Base-by-base conservation (phyloP, 2,329 filamentous ascomycete species). In the Pseudopyricularia javanii region DNA sequence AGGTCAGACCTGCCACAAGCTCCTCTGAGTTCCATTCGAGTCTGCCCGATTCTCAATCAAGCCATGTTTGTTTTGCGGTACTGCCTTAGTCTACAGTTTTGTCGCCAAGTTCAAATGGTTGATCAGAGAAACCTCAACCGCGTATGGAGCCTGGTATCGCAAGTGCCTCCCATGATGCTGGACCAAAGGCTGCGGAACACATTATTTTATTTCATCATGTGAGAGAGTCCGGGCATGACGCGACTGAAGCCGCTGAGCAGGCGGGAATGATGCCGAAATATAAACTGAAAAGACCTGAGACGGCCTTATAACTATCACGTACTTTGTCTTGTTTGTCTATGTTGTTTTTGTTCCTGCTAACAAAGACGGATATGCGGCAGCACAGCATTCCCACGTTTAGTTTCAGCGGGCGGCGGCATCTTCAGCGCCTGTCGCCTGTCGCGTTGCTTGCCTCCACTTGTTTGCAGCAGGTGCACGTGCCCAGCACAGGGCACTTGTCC, bases 261-360 rank as follows among this genome's bases (percentile, higher is more conserved):
- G 66, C 64, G 57, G 40, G 71, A 56, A 65, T 79, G 73, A 79
- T 66, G 76, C 71, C 65, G 62, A 67, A 62, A 61, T 30, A 30
- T 62, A 75, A 79, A 85, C 81, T 86, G 81, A 85, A 86, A 86
- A 87, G 82, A 86, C 77, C 83, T 86, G 83, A 87, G 74, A 73
- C 73, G 62, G 55, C 60, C 4, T 57, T 50, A 50, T 47, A 47
- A 47, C 40, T 47, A 45, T 56, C 30, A 8, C 48, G 32, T 35
- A n/a, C 14, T 24, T 20, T 40, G 9, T 24, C 14, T 30, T 30
- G 4, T 30, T 30, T 30, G 28, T 30, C 28, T n/a, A n/a, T n/a
- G n/a, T n/a, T n/a, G n/a, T n/a, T 30, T 30, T 30, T 30, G 5
- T 9, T 30, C 9, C 9, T 30, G 28, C 28, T 30, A 30, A 30